phyloP scores from a whole-genome alignment of 106 monocot species.

The Phalaenopsis aphrodite region DNA sequence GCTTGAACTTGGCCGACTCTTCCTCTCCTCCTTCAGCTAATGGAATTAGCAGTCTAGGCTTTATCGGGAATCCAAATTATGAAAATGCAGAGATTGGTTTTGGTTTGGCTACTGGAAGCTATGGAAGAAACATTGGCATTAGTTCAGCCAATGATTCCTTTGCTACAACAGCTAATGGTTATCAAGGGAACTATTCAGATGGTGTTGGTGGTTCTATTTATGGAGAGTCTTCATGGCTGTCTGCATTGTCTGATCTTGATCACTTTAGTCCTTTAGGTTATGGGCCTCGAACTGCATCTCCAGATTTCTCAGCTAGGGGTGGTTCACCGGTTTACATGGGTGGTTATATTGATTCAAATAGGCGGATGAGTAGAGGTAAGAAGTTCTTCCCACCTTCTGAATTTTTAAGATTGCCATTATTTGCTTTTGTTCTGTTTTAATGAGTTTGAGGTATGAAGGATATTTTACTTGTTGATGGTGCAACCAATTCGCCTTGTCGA shows the following conservation, averaged over 20 bases:
- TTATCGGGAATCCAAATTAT: slow-evolving; percentile 31
- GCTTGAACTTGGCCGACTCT: slow-evolving; percentile 52
- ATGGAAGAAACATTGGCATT: slow-evolving; percentile 30
- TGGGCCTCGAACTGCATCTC: slow-evolving; percentile 35
- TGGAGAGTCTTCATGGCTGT: slow-evolving; percentile 54
- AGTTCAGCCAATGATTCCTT: slow-evolving; percentile 24
- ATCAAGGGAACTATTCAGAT: slow-evolving; percentile 44
- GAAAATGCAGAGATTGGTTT: slow-evolving; percentile 31
- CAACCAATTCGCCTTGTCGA: too few relatives aligned
- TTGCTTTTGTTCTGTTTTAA: background rate
- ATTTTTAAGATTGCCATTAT: background rate
- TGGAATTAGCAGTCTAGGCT: slow-evolving; percentile 19
- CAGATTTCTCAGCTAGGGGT: slow-evolving; percentile 30
- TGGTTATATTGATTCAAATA: slow-evolving; percentile 41
- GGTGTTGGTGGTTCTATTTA: slow-evolving; percentile 23
- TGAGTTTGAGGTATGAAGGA: too few relatives aligned
- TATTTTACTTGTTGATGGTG: too few relatives aligned
- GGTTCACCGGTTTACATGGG: slow-evolving; percentile 39
- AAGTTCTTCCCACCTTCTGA: background rate
- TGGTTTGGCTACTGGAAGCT: slow-evolving; percentile 28
- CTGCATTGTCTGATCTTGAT: slow-evolving; percentile 47
- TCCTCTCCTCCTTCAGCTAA: slow-evolving; percentile 34
- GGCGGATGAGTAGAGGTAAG: slow-evolving; percentile 60
- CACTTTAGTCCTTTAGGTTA: slow-evolving; percentile 56
- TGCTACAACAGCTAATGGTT: slow-evolving; percentile 26